Conservation (phyloP, 129 eudicot species). For the Erigeron canadensis region DNA sequence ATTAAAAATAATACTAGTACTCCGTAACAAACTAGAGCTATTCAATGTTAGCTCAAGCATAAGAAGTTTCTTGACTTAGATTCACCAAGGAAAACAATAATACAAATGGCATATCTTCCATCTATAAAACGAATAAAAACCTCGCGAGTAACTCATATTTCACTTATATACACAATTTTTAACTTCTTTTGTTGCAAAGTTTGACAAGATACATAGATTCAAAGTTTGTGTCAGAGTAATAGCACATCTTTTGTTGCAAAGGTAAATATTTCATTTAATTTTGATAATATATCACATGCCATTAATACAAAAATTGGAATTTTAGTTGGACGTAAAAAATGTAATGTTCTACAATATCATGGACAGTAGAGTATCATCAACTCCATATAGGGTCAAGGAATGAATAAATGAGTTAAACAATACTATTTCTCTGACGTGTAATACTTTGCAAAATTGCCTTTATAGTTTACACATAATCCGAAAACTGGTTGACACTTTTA, state of each 20-base stretch:
- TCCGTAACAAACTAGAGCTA: not conserved
- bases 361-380: no score
- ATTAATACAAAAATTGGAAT: not conserved
- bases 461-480: no score
- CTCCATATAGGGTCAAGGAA: no score
- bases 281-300: not conserved
- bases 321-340: not conserved
- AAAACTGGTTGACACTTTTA: not conserved
- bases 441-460: no score
- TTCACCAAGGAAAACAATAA: not conserved
- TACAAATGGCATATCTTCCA: not conserved
- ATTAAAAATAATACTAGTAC: not conserved
- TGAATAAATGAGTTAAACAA: no score
- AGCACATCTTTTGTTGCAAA: not conserved
- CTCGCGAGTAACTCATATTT: not conserved
- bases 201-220: not conserved
- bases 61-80: not conserved
- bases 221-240: no score
- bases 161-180: not conserved
- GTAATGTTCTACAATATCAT: not conserved
- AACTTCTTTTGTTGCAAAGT: not conserved
- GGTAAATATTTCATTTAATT: not conserved
- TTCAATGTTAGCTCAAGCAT: conserved; percentile 5
- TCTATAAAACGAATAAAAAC: not conserved
- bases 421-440: not conserved